A percentile compares a stretch with the other conserved stretches of the same genome.
Evolutionary conservation across 805 yeast genomes (phyloP).

Genomic region (Nakazawaea sp.): DNA sequence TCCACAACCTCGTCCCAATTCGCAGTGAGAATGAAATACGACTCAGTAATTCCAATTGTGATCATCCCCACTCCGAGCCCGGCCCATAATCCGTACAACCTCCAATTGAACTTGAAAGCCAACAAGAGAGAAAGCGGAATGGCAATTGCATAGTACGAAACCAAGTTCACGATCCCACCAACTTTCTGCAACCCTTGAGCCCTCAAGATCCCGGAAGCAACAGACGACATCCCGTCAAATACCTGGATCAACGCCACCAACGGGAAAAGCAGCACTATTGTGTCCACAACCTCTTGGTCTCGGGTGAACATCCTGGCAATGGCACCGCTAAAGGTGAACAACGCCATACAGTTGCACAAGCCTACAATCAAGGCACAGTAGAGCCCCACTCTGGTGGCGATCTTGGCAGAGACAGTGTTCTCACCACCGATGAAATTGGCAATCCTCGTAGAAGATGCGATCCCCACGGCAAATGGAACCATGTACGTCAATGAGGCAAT

Average conservation of each 20-base stretch:
- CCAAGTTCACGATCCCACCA: constrained; percentile 63
- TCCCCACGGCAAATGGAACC: constrained; percentile 52
- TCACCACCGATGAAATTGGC: constrained; percentile 47
- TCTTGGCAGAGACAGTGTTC: constrained; percentile 25
- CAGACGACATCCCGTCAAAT: constrained; percentile 63
- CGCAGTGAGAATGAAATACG: constrained; percentile 36
- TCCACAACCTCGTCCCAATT: constrained; percentile 46
- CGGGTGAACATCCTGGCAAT: constrained; percentile 55
- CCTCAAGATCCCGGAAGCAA: constrained; percentile 66
- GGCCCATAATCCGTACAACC: constrained; percentile 64
- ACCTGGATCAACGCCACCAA: constrained; percentile 59
- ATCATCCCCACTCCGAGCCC: constrained; percentile 65
- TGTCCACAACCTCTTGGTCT: constrained; percentile 47
- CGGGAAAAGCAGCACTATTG: constrained; percentile 55
- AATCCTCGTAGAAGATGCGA: constrained; percentile 48
- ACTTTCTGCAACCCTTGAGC: constrained; percentile 72
- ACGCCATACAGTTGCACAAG: constrained; percentile 32
- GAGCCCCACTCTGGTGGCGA: constrained; percentile 37
- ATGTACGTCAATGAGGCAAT: constrained; percentile 45
- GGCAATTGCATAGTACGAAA: constrained; percentile 67
- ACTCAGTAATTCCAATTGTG: constrained; percentile 43
- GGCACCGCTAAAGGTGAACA: constrained; percentile 38
- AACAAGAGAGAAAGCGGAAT: constrained; percentile 58
- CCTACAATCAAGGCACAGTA: constrained; percentile 26
- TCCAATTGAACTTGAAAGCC: constrained; percentile 41